Evolutionary conservation across 2,329 filamentous ascomycete genomes (phyloP).

Genomic region (Trichoderma aggressivum): DNA sequence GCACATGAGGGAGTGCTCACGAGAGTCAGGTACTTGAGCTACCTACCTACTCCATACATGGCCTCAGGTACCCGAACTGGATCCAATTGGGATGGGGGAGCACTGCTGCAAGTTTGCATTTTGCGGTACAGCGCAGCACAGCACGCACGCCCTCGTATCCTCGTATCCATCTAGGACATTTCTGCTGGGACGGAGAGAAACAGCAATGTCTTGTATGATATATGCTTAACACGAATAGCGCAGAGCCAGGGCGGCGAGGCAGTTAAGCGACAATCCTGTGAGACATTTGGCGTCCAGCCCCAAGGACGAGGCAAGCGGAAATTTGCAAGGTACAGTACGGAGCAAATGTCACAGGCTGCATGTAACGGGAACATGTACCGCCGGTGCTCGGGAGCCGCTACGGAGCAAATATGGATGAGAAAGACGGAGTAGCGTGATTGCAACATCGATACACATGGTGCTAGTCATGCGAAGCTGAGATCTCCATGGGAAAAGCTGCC

Average conservation of each 20-base stretch:
- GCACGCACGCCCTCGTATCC: background rate
- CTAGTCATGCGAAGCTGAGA: slow-evolving; percentile 6
- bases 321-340: slow-evolving; percentile 9
- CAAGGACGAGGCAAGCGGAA: slow-evolving; percentile 10
- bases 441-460: background rate
- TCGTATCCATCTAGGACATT: slow-evolving; percentile 2
- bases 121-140: background rate
- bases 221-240: slow-evolving; percentile 9
- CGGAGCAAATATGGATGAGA: slow-evolving; percentile 1
- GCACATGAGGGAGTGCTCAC: background rate
- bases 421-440: background rate
- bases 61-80: background rate
- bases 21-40: background rate
- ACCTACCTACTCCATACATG: background rate
- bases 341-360: background rate
- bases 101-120: background rate
- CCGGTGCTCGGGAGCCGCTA: background rate
- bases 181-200: background rate
- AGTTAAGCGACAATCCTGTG: slow-evolving; percentile 6
- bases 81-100: background rate
- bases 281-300: slow-evolving; percentile 3
- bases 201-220: slow-evolving; percentile 1
- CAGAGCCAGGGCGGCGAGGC: background rate
- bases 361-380: background rate
- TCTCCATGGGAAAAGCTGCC: background rate